These are phyloP conservation scores for Urtica urens DNA, from an alignment of 306 rosid species.

Conservation along the genomic window DNA sequence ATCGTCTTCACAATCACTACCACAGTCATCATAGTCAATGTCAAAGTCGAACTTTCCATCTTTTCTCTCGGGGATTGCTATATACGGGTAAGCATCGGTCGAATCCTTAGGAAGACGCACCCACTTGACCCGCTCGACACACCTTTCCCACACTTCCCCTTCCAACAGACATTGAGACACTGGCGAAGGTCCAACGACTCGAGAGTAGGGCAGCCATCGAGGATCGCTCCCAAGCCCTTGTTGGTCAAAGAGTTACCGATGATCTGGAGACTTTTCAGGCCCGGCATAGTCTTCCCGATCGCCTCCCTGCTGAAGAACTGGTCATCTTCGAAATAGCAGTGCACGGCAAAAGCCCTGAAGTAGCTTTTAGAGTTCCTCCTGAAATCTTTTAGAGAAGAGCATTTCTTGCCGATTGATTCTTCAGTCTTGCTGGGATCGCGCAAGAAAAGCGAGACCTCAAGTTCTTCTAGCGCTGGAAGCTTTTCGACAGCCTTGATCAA, in stretches of 20 bases:
- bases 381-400: slow-evolving; percentile 37
- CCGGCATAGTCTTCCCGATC: slow-evolving; percentile 33
- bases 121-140: slow-evolving; percentile 31
- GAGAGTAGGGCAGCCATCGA: slow-evolving; percentile 48
- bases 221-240: slow-evolving; percentile 42
- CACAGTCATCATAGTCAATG: too few relatives aligned
- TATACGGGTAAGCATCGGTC: too few relatives aligned
- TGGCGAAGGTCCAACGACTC: slow-evolving; percentile 52
- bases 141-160: slow-evolving; percentile 29
- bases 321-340: not conserved
- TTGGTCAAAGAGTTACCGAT: slow-evolving; percentile 42
- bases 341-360: slow-evolving; percentile 2
- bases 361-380: slow-evolving; percentile 17
- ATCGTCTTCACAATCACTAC: too few relatives aligned
- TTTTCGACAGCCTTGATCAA: slow-evolving; percentile 14
- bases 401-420: slow-evolving; percentile 14
- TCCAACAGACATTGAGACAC: slow-evolving; percentile 33
- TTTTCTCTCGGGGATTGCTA: too few relatives aligned
- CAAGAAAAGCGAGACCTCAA: slow-evolving; percentile 34
- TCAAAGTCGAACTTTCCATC: too few relatives aligned
- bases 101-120: slow-evolving; percentile 35
- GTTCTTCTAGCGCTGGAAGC: slow-evolving; percentile 53
- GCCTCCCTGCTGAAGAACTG: slow-evolving; percentile 31
- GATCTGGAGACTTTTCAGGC: slow-evolving; percentile 41
- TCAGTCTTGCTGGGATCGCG: slow-evolving; percentile 1